These are phyloP conservation scores for Endoconidiophora laricicola DNA, from an alignment of 2,329 filamentous ascomycete species.

Conservation along the genomic window DNA sequence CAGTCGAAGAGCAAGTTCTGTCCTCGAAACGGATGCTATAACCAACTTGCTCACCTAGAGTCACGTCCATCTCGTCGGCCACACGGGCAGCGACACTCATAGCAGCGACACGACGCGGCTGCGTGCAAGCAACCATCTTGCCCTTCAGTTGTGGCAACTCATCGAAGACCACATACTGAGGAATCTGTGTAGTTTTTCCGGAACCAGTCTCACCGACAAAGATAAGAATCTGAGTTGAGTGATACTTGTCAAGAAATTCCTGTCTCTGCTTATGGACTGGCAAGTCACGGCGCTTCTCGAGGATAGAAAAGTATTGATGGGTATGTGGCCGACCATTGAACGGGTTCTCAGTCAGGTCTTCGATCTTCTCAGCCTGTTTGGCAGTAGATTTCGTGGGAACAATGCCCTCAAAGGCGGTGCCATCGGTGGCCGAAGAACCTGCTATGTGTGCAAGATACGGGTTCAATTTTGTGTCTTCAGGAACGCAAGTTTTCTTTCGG, in stretches of 20 bases:
- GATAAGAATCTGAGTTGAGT: constrained; percentile 86
- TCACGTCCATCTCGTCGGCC: constrained; percentile 88
- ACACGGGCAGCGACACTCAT: constrained; percentile 99
- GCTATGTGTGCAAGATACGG: constrained; percentile 88
- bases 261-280: constrained; percentile 85
- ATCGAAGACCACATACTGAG: constrained; percentile 94
- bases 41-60: constrained; percentile 82
- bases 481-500: constrained; percentile 29
- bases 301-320: constrained; percentile 74
- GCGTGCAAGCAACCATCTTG: constrained; percentile 93
- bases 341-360: constrained; percentile 69
- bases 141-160: constrained; percentile 72
- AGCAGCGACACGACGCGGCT: constrained; percentile 90
- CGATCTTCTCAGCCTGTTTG: constrained; percentile 51
- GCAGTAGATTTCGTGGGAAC: constrained; percentile 64
- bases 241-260: constrained; percentile 87
- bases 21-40: constrained; percentile 99
- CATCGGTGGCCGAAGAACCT: constrained; percentile 27
- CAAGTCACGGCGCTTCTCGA: constrained; percentile 67
- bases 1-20: constrained; percentile 70
- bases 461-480: constrained; percentile 36
- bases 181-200: constrained; percentile 97
- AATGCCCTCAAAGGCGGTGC: constrained; percentile 12
- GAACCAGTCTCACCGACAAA: constrained; percentile 99
- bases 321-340: constrained; percentile 69